These are phyloP conservation scores for Barnettozyma californica DNA, from an alignment of 805 yeast species.

Conservation along the genomic window DNA sequence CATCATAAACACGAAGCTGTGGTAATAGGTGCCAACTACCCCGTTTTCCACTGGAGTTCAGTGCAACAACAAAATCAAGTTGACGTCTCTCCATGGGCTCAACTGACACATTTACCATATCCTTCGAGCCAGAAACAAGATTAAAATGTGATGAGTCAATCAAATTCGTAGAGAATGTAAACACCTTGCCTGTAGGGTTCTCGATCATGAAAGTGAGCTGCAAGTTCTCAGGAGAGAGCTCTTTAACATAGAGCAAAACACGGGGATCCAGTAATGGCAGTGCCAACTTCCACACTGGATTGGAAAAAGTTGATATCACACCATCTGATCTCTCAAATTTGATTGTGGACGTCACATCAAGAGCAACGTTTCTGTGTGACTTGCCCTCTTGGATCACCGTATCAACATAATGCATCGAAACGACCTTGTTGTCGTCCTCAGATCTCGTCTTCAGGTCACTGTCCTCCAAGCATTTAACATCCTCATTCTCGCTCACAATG, in stretches of 20 bases:
- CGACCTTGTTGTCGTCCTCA: slow-evolving; percentile 7
- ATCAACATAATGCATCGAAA: slow-evolving; percentile 18
- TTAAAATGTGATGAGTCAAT: slow-evolving; percentile 32
- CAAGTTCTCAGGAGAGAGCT: slow-evolving; percentile 15
- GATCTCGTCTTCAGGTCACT: slow-evolving; percentile 5
- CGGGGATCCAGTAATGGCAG: slow-evolving; percentile 70
- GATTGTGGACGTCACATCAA: slow-evolving; percentile 24
- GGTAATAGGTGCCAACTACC: slow-evolving; percentile 45
- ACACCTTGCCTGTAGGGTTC: slow-evolving; percentile 67
- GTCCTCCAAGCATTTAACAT: slow-evolving; percentile 29
- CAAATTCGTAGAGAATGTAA: slow-evolving; percentile 53
- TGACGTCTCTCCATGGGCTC: slow-evolving; percentile 55
- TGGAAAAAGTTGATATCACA: slow-evolving; percentile 26
- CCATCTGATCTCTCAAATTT: slow-evolving; percentile 32
- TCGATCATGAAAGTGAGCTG: slow-evolving; percentile 51
- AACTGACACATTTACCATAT: slow-evolving; percentile 28
- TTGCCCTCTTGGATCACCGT: slow-evolving; percentile 35
- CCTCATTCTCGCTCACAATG: slow-evolving; percentile 29
- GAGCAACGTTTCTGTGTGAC: slow-evolving; percentile 34
- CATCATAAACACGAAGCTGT: slow-evolving; percentile 57
- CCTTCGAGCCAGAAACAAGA: slow-evolving; percentile 30
- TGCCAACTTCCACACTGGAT: slow-evolving; percentile 43
- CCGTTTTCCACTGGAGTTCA: slow-evolving; percentile 8
- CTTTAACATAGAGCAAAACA: slow-evolving; percentile 41
- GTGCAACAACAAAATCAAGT: slow-evolving; percentile 31